phyloP scores from a whole-genome alignment of 129 eudicot species.

The Mikania micrantha region DNA sequence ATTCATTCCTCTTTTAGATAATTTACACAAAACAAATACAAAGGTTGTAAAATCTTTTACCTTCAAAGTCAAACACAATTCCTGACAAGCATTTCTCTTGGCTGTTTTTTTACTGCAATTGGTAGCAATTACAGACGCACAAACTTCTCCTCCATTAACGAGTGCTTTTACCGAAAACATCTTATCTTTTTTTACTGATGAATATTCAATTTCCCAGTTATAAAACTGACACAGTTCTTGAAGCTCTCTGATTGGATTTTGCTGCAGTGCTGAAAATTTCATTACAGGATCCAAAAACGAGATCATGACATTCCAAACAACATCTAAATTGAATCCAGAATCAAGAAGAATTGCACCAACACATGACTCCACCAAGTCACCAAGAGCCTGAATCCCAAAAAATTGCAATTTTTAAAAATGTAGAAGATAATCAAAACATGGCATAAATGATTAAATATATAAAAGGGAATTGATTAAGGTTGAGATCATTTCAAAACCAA shows the following conservation, averaged over 20 bases:
- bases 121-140: constrained; percentile 37
- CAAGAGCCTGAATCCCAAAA: constrained; percentile 54
- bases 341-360: constrained; percentile 87
- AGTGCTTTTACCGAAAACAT: constrained; percentile 40
- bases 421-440: not conserved
- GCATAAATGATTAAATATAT: too few species aligned
- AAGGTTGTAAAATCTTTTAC: constrained; percentile 23
- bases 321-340: constrained; percentile 69
- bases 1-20: not conserved
- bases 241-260: constrained; percentile 73
- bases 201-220: constrained; percentile 34
- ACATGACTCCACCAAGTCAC: constrained; percentile 93
- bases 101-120: constrained; percentile 60
- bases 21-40: not conserved
- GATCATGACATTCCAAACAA: constrained; percentile 66
- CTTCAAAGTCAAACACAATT: constrained; percentile 45
- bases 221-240: constrained; percentile 50
- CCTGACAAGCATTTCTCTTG: constrained; percentile 43
- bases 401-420: not conserved
- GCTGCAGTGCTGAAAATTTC: constrained; percentile 53
- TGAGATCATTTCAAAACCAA: too few species aligned
- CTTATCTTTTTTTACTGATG: constrained; percentile 36
- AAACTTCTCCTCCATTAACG: constrained; percentile 32
- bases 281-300: constrained; percentile 65
- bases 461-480: too few species aligned